A percentile compares a stretch with the other conserved stretches of the same genome.
Conservation (phyloP, 2,329 filamentous ascomycete species). For the Cladophialophora exuberans region DNA sequence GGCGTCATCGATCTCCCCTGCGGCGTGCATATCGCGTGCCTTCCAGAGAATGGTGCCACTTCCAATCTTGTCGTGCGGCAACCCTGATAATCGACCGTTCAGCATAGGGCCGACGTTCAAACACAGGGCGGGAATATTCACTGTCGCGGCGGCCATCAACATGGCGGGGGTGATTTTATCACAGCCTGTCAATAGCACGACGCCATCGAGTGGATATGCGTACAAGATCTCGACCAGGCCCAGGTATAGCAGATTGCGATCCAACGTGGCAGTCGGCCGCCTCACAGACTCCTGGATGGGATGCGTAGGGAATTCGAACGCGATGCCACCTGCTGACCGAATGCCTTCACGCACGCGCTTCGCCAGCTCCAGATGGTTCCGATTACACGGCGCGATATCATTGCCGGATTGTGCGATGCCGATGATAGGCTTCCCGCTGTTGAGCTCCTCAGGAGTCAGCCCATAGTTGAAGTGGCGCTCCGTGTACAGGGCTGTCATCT, state of each 20-base stretch:
- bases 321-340: constrained; percentile 52
- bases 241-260: constrained; percentile 55
- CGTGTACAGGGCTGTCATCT: constrained; percentile 53
- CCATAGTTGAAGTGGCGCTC: constrained; percentile 57
- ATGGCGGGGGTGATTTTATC: constrained; percentile 58
- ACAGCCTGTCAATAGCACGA: constrained; percentile 56
- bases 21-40: constrained; percentile 52
- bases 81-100: constrained; percentile 49
- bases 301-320: constrained; percentile 57
- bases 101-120: constrained; percentile 59
- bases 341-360: constrained; percentile 57
- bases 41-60: constrained; percentile 55
- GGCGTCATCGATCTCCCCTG: constrained; percentile 51
- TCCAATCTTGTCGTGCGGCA: constrained; percentile 45
- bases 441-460: constrained; percentile 53
- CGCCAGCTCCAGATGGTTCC: constrained; percentile 53
- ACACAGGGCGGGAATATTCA: constrained; percentile 57
- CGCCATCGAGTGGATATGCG: constrained; percentile 55
- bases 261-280: constrained; percentile 53
- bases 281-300: constrained; percentile 56
- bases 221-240: constrained; percentile 53
- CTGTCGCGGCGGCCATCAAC: constrained; percentile 56
- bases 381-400: constrained; percentile 56
- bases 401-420: constrained; percentile 58
- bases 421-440: constrained; percentile 55